Base-by-base conservation (phyloP, 2,329 filamentous ascomycete species). In the Thelonectria olida region DNA sequence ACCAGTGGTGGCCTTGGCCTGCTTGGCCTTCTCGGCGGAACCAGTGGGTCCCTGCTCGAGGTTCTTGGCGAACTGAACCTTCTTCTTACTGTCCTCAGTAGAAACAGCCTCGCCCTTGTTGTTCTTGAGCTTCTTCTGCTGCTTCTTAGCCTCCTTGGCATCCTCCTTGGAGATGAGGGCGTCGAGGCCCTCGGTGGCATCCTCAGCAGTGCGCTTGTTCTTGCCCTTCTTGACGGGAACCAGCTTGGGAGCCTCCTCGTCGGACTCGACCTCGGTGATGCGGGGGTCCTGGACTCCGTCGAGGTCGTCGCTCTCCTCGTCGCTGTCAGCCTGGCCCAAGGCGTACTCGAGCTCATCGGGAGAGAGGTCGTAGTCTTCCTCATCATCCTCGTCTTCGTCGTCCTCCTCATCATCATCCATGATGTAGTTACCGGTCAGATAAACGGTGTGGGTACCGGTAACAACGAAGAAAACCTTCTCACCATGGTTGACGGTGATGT, bases 41-140 rank as follows among this genome's bases (percentile, higher is more conserved):
- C 90, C 89, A 42, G 93, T 96, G 66, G 96, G 96, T 62, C 96
- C 96, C 80, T 97, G 93, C 85, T 98, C 96, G 65, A 99, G 92
- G 80, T 98, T 94, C 87, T 98, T 97, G 76, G 96, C 95, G 78
- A 99, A 99, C 80, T 97, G 93, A 63, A 99, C 96, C 85, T 97
- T 98, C 88, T 89, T 88, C 68, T 85, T 81, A 69, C 85, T 81
- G 67, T 85, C 81, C 71, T 90, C 86, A 44, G 82, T 81, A 52
- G 85, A 80, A 62, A 91, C 88, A 61, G 96, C 90, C 76, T 97
- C 91, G 69, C 95, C 96, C 78, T 97, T 92, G 85, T 98, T 98
- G 86, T 97, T 97, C 89, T 97, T 97, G 67, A 95, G 86, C 86
- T 97, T 97, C 90, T 99, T 98, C 73, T 91, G 87, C 80, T 98